phyloP scores from a whole-genome alignment of 768 basidiomycete genomes.

The Serendipita vermifera region DNA sequence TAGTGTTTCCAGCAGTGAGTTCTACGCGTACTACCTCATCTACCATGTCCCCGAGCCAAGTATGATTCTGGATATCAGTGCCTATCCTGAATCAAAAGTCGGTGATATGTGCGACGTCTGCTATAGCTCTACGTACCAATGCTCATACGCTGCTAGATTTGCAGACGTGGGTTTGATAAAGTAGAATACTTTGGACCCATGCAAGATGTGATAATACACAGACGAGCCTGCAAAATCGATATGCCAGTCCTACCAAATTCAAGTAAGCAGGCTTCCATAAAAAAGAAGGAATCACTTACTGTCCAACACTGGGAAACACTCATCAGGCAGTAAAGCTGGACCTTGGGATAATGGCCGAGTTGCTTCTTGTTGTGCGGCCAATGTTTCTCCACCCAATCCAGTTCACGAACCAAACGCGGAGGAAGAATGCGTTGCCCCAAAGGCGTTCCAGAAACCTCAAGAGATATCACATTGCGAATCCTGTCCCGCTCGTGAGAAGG shows the following conservation, averaged over 20 bases:
- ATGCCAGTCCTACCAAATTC: slow-evolving; percentile 76
- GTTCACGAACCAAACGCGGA: slow-evolving; percentile 68
- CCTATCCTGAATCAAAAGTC: slow-evolving; percentile 41
- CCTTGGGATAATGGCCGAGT: slow-evolving; percentile 77
- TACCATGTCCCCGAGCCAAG: slow-evolving; percentile 87
- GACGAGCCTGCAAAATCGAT: slow-evolving; percentile 95
- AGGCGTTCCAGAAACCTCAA: slow-evolving; percentile 81
- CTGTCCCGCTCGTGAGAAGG: slow-evolving; percentile 63
- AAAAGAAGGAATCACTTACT: slow-evolving; percentile 33
- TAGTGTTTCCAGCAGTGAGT: slow-evolving; percentile 63
- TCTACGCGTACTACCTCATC: slow-evolving; percentile 84
- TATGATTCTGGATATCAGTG: slow-evolving; percentile 71
- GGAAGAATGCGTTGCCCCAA: slow-evolving; percentile 69
- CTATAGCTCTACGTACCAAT: slow-evolving; percentile 35
- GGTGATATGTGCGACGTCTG: background rate
- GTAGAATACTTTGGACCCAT: slow-evolving; percentile 87
- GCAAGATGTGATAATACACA: slow-evolving; percentile 92
- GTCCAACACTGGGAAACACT: slow-evolving; percentile 90
- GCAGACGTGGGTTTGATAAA: slow-evolving; percentile 81
- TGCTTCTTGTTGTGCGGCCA: slow-evolving; percentile 72
- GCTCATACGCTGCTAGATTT: slow-evolving; percentile 81
- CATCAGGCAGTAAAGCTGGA: slow-evolving; percentile 96
- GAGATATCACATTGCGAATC: slow-evolving; percentile 86
- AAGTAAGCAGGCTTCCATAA: slow-evolving; percentile 7
- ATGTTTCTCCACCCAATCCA: slow-evolving; percentile 95